Percentiles rank a stretch among this genome's conserved stretches.
Conservation (phyloP, 2,329 filamentous ascomycete species). For the Colletotrichum liriopes region DNA sequence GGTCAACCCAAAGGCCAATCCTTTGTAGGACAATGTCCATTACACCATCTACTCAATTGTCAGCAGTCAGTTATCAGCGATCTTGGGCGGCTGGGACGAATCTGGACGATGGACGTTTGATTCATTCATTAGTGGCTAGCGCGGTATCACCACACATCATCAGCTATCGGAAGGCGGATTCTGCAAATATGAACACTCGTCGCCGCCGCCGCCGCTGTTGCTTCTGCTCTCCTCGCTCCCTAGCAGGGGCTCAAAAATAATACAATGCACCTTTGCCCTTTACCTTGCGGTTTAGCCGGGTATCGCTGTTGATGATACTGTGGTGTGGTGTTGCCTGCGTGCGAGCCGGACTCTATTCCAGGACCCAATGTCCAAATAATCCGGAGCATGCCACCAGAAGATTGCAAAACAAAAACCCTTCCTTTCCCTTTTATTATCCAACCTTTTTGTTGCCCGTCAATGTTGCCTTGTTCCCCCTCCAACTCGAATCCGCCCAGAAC, state of each 20-base stretch:
- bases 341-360: constrained; percentile 40
- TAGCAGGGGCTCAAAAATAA: not conserved
- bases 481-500: not conserved
- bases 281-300: constrained; percentile 31
- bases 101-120: not conserved
- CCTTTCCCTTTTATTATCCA: constrained; percentile 37
- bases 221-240: not conserved
- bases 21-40: no score
- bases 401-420: constrained; percentile 20
- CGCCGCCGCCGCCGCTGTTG: not conserved
- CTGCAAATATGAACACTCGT: constrained; percentile 24
- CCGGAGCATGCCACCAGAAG: constrained; percentile 14
- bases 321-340: constrained; percentile 24
- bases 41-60: no score
- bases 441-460: constrained; percentile 22
- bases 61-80: not conserved
- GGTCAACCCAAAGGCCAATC: not conserved
- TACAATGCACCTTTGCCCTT: constrained; percentile 36
- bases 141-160: constrained; percentile 27
- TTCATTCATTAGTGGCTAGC: constrained; percentile 27
- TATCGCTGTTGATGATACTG: constrained; percentile 44
- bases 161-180: constrained; percentile 12
- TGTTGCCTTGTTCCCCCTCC: not conserved
- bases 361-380: constrained; percentile 29
- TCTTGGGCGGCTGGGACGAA: no score